Evolutionary conservation across 306 rosid species (phyloP).

Genomic region (Prinsepia uniflora): DNA sequence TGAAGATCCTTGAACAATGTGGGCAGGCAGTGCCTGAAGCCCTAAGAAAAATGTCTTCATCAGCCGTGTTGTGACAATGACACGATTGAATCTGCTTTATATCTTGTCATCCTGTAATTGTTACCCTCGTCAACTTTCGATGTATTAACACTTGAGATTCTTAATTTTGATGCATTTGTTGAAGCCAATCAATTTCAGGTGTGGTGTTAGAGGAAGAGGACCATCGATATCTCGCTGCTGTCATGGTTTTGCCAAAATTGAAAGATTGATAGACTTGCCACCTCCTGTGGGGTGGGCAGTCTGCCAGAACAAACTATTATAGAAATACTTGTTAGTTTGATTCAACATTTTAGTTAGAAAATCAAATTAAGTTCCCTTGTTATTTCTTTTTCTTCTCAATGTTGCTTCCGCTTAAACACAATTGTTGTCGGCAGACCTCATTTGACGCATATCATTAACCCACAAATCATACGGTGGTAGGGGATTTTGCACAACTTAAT

Average conservation of each 20-base stretch:
- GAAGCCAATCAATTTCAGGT: not conserved
- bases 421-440: too few relatives aligned
- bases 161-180: not conserved
- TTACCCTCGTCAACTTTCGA: not conserved
- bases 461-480: too few relatives aligned
- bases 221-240: not conserved
- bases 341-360: not conserved
- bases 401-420: too few relatives aligned
- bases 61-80: slow-evolving; percentile 35
- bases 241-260: not conserved
- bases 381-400: too few relatives aligned
- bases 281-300: not conserved
- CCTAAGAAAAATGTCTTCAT: slow-evolving; percentile 39
- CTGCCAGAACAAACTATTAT: not conserved
- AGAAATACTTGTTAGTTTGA: not conserved
- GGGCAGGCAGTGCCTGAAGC: slow-evolving; percentile 57
- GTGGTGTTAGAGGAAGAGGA: not conserved
- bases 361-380: not conserved
- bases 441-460: too few relatives aligned
- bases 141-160: not conserved
- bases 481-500: too few relatives aligned
- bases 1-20: slow-evolving; percentile 51
- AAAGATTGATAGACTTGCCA: slow-evolving; percentile 15
- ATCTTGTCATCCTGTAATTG: not conserved
- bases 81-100: slow-evolving; percentile 16